Evolutionary conservation across 2,329 filamentous ascomycete species (phyloP).

Genomic region (Trichoderma semiorbis): DNA sequence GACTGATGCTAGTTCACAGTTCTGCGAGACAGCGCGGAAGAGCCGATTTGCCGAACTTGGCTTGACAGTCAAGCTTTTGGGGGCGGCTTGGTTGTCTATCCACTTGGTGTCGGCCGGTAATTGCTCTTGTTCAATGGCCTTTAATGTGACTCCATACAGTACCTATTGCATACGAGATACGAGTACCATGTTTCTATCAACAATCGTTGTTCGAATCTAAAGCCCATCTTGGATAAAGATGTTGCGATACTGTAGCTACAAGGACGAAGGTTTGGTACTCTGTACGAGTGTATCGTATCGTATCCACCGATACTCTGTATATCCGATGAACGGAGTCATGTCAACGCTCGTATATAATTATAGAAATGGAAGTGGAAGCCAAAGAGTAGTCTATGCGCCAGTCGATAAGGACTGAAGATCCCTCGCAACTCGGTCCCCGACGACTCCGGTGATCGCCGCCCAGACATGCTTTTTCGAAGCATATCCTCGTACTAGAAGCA

Average conservation of each 20-base stretch:
- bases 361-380: not conserved
- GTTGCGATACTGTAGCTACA: not conserved
- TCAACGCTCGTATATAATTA: not conserved
- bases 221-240: not conserved
- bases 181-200: not conserved
- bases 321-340: not conserved
- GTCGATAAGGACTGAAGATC: not conserved
- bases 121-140: not conserved
- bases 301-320: not conserved
- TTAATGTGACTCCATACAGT: not conserved
- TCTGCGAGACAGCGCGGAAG: not conserved
- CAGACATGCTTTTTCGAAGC: not conserved
- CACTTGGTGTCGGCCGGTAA: not conserved
- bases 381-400: not conserved
- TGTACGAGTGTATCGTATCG: not conserved
- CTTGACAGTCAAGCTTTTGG: not conserved
- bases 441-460: constrained; percentile 1
- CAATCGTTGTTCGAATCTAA: not conserved
- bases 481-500: not conserved
- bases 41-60: constrained; percentile 2
- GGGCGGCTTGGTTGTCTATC: not conserved
- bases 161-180: not conserved
- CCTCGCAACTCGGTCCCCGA: not conserved
- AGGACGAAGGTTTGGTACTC: not conserved
- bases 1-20: not conserved